phyloP scores from a whole-genome alignment of 306 rosid species.

The Sicyos edulis region DNA sequence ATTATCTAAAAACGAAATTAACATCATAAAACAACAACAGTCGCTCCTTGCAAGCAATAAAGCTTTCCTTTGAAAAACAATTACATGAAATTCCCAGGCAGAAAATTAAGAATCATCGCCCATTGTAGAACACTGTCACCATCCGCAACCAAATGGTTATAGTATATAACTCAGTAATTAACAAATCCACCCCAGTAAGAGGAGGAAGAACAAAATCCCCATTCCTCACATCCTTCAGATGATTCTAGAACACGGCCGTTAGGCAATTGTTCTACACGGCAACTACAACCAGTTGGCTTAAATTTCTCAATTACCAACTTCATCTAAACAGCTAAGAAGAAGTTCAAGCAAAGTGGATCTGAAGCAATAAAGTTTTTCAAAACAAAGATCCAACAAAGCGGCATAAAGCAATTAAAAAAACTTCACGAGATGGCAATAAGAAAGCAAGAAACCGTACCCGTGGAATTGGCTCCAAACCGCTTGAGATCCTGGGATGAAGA shows the following conservation, averaged over 20 bases:
- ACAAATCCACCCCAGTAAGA: neutral
- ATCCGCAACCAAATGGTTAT: neutral
- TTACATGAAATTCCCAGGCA: neutral
- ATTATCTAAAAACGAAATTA: neutral
- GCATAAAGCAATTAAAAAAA: conserved; percentile 2
- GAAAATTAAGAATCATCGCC: neutral
- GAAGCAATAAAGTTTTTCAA: neutral
- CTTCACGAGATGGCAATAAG: neutral
- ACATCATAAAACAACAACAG: neutral
- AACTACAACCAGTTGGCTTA: neutral
- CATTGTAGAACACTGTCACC: neutral
- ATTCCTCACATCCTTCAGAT: neutral
- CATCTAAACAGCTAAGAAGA: neutral
- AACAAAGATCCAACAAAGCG: neutral
- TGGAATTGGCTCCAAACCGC: conserved; percentile 48
- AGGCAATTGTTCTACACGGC: neutral
- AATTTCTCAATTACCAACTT: neutral
- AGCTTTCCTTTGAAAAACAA: neutral
- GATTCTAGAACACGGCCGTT: neutral
- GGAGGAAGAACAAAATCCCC: neutral
- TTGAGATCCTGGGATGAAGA: conserved; percentile 46
- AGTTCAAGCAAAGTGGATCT: conserved; percentile 6
- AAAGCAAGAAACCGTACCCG: conserved; percentile 43
- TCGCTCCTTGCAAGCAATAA: neutral
- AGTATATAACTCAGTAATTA: neutral